Base-by-base conservation (phyloP, 2,329 filamentous ascomycete species). In the Aspergillus udagawae region DNA sequence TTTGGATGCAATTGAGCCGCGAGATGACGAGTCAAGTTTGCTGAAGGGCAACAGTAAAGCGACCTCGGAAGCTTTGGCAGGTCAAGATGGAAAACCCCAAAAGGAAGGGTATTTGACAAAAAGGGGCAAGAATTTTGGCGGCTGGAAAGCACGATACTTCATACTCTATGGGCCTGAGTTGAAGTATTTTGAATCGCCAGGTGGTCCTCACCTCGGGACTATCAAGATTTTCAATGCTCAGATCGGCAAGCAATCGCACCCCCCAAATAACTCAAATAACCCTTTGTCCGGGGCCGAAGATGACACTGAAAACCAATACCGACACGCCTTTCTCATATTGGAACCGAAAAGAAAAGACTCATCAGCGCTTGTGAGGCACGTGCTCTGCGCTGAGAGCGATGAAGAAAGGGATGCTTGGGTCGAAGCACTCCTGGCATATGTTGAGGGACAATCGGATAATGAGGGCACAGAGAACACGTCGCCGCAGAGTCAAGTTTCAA, bases 341-440 rank as follows among this genome's bases (percentile, higher is more conserved):
- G 94, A 99, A 70, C 93, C 93, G 1, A 99, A 99, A 79, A 91
- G 92, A 74, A 97, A 96, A 74, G 94, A 99, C 69, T 92, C 92
- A 0, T 87, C 82, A 23, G 92, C 89, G 64, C 83, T 93, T 53
- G 91, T 97, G 25, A 90, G 93, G 63, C 94, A 99, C 72, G 92
- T 99, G 0, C 80, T 99, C 20, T 99, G 94, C 72, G 93, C 94
- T 0, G 94, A 99, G 74, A 97, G 90, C 67, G 94, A 99, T 67
- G 83, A 82, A 58, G 94, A 99, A 77, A 86, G 94, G 58, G 94
- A 99, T 74, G 82, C 88, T 48, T 99, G 94, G 94, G 93, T 99
- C 1, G 90, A 95, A 56, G 88, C 90, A 23, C 79, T 99, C 44
- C 79, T 97, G 58, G 88, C 91, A 64, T 96, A 95, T 80, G 92